These are phyloP conservation scores for Phaeophleospora eucalypticola DNA, from an alignment of 2,329 filamentous ascomycete genomes.

Conservation along the genomic window DNA sequence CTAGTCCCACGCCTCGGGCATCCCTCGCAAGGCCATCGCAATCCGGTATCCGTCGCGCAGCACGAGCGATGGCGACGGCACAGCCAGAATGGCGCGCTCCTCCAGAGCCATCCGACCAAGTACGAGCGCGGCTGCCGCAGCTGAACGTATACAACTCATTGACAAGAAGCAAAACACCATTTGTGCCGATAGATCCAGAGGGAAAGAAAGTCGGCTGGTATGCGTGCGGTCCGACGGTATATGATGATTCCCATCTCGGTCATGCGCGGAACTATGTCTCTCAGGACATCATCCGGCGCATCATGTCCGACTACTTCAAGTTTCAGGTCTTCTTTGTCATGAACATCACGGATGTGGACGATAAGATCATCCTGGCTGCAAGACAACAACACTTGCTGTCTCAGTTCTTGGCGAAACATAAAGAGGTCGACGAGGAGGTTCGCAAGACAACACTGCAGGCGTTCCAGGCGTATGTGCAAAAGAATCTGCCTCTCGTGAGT, in stretches of 20 bases:
- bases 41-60: slow-evolving; percentile 1
- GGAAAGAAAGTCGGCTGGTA: slow-evolving; percentile 76
- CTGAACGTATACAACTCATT: slow-evolving; percentile 79
- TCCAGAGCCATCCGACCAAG: slow-evolving; percentile 30
- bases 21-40: slow-evolving; percentile 4
- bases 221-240: slow-evolving; percentile 77
- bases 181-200: slow-evolving; percentile 66
- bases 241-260: slow-evolving; percentile 72
- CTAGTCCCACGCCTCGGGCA: slow-evolving; percentile 4
- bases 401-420: slow-evolving; percentile 58
- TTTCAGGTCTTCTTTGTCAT: slow-evolving; percentile 84
- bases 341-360: slow-evolving; percentile 82
- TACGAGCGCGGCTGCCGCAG: slow-evolving; percentile 39
- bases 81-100: slow-evolving; percentile 34
- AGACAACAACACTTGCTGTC: slow-evolving; percentile 74
- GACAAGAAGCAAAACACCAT: slow-evolving; percentile 68
- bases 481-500: slow-evolving; percentile 58
- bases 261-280: slow-evolving; percentile 89
- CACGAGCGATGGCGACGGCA: slow-evolving; percentile 10
- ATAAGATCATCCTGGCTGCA: slow-evolving; percentile 59
- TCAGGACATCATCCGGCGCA: slow-evolving; percentile 80
- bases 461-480: slow-evolving; percentile 57
- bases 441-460: slow-evolving; percentile 48
- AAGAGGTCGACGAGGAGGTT: slow-evolving; percentile 43
- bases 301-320: slow-evolving; percentile 76